Evolutionary conservation across 768 basidiomycete species (phyloP), one percentile per base, ranked within the genome.

Genomic region (Auriscalpium orientale): DNA sequence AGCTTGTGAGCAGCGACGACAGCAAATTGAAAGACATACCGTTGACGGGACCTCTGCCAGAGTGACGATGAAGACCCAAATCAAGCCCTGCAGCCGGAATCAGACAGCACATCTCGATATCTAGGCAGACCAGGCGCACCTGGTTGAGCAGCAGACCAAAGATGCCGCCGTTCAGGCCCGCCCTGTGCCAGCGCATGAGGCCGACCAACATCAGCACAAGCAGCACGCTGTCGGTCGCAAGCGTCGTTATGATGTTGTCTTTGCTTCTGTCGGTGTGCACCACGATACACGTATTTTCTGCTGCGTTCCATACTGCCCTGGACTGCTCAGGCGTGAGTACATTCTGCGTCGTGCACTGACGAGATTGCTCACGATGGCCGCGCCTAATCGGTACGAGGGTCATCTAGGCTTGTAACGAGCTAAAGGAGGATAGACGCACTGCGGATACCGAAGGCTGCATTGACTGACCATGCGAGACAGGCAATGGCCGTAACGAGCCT

Each of bases 161-260:
- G 7, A 58, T 4, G 0, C 52, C 51, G 34, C 8, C 58, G 34
- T 36, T 37, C 56, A 53, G 56, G 22, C 58, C 56, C n/a, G 51
- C 38, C 12, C 56, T 50, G 22, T 47, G 40, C 10, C 56, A 59
- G 20, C 58, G 58, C 52, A 55, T 51, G 37, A 59, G 37, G 49
- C 58, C 58, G 8, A 40, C 10, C 9, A 59, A 47, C 58, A 59
- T 59, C 21, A 59, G 48, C 35, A 11, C 13, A 16, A 59, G 58
- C 18, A 59, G 36, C 21, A 59, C 12, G 1, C 43, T 1, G 56
- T 59, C 58, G 45, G 51, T 55, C 8, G 33, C 51, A 0, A 57
- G 55, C 35, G 58, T 59, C 2, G 53, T 36, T 20, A 52, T 21
- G 33, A 57, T 40, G 36, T 51, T 52, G 36, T 21, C 47, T 20